phyloP scores from a whole-genome alignment of 176 grass and related monocot genomes.

The Oropetium thomaeum region DNA sequence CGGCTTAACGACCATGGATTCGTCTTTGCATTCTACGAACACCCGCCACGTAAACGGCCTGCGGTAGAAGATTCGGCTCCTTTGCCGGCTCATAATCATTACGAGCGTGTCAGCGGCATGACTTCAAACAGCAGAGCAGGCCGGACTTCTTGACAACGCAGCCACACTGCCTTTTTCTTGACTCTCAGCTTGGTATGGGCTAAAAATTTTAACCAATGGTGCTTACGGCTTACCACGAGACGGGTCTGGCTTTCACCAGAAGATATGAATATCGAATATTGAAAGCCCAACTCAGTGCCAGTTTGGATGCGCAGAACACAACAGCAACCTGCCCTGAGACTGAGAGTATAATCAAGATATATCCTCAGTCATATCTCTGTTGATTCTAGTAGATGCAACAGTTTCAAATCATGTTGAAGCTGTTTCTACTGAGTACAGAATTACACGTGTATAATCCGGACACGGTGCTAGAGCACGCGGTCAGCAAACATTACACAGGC shows the following conservation, averaged over 20 bases:
- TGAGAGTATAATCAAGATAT: neutral
- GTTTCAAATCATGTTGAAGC: neutral
- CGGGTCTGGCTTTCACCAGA: neutral
- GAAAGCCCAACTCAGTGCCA: neutral
- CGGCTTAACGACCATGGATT: slow-evolving; percentile 13
- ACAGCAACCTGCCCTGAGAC: too few species aligned
- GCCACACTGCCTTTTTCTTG: slow-evolving; percentile 23
- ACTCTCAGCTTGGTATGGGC: neutral
- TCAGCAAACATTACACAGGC: neutral
- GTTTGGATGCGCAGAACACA: neutral
- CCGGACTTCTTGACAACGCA: slow-evolving; percentile 35
- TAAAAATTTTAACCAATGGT: too few species aligned
- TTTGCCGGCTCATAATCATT: slow-evolving; percentile 20
- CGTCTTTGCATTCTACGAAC: neutral
- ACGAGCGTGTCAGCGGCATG: slow-evolving; percentile 7
- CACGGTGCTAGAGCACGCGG: neutral
- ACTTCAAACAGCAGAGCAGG: neutral
- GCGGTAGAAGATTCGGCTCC: slow-evolving; percentile 12
- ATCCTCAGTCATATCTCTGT: neutral
- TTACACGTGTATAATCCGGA: neutral
- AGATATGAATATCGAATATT: neutral
- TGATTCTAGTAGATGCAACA: neutral
- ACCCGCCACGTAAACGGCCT: slow-evolving; percentile 33
- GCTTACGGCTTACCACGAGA: too few species aligned
- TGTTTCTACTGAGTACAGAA: neutral